phyloP scores from a whole-genome alignment of 2,329 filamentous ascomycete genomes.

The Epichloe baconii region DNA sequence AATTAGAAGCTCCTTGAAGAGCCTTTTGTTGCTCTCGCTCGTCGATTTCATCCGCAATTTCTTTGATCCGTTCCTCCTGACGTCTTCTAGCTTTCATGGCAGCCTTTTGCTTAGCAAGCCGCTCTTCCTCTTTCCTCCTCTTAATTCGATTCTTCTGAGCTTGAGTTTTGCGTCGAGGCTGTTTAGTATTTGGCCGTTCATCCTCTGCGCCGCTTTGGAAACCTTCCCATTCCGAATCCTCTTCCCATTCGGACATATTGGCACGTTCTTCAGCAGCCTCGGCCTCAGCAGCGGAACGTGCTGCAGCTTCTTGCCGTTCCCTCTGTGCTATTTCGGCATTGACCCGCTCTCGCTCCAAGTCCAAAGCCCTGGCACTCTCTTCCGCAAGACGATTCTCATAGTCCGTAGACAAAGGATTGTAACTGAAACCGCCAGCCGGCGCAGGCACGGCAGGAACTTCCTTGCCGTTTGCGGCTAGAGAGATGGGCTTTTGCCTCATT shows the following conservation, averaged over 20 bases:
- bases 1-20: slow-evolving; percentile 27
- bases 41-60: slow-evolving; percentile 50
- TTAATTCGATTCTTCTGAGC: slow-evolving; percentile 79
- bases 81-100: slow-evolving; percentile 60
- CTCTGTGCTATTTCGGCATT: slow-evolving; percentile 53
- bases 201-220: slow-evolving; percentile 73
- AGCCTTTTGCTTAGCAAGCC: slow-evolving; percentile 59
- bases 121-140: slow-evolving; percentile 77
- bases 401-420: slow-evolving; percentile 80
- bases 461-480: slow-evolving; percentile 73
- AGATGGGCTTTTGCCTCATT: slow-evolving; percentile 63
- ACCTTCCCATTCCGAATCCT: slow-evolving; percentile 85
- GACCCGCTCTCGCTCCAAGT: slow-evolving; percentile 63
- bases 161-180: slow-evolving; percentile 73
- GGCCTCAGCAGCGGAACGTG: slow-evolving; percentile 57
- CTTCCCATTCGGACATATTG: slow-evolving; percentile 59
- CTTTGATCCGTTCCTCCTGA: slow-evolving; percentile 59
- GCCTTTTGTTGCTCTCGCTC: slow-evolving; percentile 40
- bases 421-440: slow-evolving; percentile 74
- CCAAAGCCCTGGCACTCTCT: slow-evolving; percentile 68
- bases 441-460: slow-evolving; percentile 63
- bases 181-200: slow-evolving; percentile 46
- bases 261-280: slow-evolving; percentile 58
- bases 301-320: slow-evolving; percentile 53
- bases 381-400: slow-evolving; percentile 65